Conservation (phyloP, 202 grass and related monocot genomes). For the Zizania palustris region DNA sequence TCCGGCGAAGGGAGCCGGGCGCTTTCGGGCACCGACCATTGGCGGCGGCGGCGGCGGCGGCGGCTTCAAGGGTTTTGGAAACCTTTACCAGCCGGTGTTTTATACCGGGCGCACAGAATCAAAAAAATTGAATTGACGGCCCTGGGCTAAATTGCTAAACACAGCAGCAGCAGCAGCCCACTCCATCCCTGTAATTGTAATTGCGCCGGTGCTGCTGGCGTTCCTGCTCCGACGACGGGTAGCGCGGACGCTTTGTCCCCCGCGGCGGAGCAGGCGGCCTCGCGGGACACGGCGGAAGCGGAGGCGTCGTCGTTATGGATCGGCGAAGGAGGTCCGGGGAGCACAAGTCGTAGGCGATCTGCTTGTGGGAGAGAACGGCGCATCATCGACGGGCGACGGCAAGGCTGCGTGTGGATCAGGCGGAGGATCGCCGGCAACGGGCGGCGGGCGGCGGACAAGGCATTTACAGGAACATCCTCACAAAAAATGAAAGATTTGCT, state of each 20-base stretch:
- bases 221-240: conserved; percentile 48
- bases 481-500: too few species aligned
- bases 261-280: conserved; percentile 34
- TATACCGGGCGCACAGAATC: too few species aligned
- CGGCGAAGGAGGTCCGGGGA: conserved; percentile 54
- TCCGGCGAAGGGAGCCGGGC: conserved; percentile 37
- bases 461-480: background rate
- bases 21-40: conserved; percentile 42
- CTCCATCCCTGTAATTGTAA: too few species aligned
- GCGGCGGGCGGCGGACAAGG: background rate
- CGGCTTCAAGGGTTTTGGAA: too few species aligned
- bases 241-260: too few species aligned
- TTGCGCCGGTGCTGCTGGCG: conserved; percentile 42
- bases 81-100: too few species aligned
- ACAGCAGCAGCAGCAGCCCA: too few species aligned
- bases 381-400: conserved; percentile 34
- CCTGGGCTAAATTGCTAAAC: too few species aligned
- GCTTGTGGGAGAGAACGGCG: conserved; percentile 52
- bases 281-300: conserved; percentile 40
- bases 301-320: background rate
- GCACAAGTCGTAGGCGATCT: conserved; percentile 39
- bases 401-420: conserved; percentile 5
- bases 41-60: too few species aligned
- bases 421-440: background rate
- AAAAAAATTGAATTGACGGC: too few species aligned